Evolutionary conservation across 2,329 filamentous ascomycete genomes (phyloP).

Genomic region (Diaporthe vaccinii): DNA sequence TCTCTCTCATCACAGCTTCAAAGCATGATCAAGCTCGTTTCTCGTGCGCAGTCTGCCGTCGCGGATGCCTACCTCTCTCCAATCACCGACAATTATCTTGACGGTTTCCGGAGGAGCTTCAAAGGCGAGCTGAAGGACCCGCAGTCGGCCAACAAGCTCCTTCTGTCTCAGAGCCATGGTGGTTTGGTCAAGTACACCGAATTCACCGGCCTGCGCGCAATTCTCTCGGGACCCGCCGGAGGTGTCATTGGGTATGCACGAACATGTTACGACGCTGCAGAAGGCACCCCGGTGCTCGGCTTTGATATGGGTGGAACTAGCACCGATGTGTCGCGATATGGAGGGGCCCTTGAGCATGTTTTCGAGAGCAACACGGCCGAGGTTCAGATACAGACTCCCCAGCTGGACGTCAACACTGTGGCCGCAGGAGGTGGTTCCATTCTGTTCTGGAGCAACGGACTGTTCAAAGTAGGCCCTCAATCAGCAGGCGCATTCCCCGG

Average conservation of each 20-base stretch:
- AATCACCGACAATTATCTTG: conserved; percentile 78
- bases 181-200: conserved; percentile 43
- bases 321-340: conserved; percentile 62
- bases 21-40: conserved; percentile 83
- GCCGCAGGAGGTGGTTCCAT: conserved; percentile 85
- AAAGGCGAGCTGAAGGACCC: conserved; percentile 70
- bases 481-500: conserved; percentile 83
- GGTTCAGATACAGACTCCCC: conserved; percentile 87
- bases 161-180: conserved; percentile 68
- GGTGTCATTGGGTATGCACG: conserved; percentile 80
- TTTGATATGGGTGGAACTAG: conserved; percentile 42
- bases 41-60: conserved; percentile 77
- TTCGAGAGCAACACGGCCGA: conserved; percentile 71
- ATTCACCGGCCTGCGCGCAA: conserved; percentile 61
- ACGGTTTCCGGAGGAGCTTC: conserved; percentile 75
- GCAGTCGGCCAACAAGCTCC: conserved; percentile 77
- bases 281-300: conserved; percentile 54
- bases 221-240: conserved; percentile 75
- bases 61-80: conserved; percentile 83
- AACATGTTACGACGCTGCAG: conserved; percentile 78
- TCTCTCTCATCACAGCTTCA: conserved; percentile 73
- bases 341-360: conserved; percentile 38
- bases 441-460: conserved; percentile 85
- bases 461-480: conserved; percentile 83
- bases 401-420: conserved; percentile 91